Percentiles rank a stretch among this genome's conserved stretches.
Evolutionary conservation across 257 asterid species (phyloP).

Genomic region (Paulownia fortunei): DNA sequence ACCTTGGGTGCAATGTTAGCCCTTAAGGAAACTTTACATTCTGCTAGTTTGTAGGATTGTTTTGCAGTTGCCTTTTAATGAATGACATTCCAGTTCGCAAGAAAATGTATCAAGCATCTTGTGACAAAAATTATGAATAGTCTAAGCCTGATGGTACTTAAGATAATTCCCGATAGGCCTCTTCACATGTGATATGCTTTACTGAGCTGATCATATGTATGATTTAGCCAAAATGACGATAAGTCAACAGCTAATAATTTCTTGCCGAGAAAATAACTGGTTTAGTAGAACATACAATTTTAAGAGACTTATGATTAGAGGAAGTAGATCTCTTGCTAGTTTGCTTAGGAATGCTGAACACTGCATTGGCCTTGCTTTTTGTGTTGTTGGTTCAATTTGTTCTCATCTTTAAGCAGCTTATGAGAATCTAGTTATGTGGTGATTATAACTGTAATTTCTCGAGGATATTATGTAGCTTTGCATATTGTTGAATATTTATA

Average conservation of each 20-base stretch:
- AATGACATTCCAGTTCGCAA: background rate
- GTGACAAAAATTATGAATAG: background rate
- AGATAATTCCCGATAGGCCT: background rate
- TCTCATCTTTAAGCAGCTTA: constrained; percentile 8
- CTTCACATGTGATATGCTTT: constrained; percentile 19
- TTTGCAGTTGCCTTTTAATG: background rate
- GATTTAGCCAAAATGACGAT: background rate
- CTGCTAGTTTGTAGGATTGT: background rate
- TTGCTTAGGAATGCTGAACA: constrained; percentile 8
- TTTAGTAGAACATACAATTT: background rate
- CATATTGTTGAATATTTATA: background rate
- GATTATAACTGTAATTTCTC: background rate
- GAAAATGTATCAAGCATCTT: background rate
- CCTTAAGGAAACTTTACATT: background rate
- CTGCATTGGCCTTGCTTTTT: background rate
- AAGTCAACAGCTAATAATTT: background rate
- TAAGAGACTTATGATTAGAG: background rate
- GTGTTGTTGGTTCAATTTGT: background rate
- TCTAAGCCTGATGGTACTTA: constrained; percentile 8
- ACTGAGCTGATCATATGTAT: constrained; percentile 1
- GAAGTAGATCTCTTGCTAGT: constrained; percentile 1
- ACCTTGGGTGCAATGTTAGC: constrained; percentile 1
- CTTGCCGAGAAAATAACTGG: background rate
- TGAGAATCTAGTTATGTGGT: constrained; percentile 5
- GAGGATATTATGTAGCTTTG: constrained; percentile 23